Evolutionary conservation across 345 rosid species (phyloP).

Genomic region (Clausena lansium): DNA sequence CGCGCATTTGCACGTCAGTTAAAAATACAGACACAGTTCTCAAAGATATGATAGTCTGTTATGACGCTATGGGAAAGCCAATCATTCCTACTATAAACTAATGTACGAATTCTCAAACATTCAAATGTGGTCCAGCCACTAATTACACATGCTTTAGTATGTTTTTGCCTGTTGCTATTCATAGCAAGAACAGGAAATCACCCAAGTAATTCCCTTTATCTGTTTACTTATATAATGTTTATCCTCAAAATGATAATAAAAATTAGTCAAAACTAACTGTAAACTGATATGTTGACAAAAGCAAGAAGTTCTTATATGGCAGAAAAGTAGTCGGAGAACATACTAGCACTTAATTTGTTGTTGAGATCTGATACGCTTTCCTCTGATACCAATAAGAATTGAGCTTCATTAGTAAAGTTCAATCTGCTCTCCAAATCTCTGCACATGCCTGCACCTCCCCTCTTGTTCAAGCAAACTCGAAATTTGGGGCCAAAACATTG

Average conservation of each 20-base stretch:
- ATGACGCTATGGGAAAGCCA: background rate
- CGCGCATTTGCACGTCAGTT: background rate
- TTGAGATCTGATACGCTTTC: conserved; percentile 80
- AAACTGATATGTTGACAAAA: background rate
- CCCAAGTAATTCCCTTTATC: background rate
- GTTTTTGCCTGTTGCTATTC: background rate
- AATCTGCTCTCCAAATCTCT: conserved; percentile 57
- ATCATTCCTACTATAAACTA: background rate
- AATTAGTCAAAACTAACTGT: background rate
- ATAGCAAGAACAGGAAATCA: background rate
- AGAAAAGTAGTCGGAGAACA: conserved; percentile 16
- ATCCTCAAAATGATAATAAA: background rate
- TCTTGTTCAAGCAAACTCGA: conserved; percentile 34
- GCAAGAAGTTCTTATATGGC: background rate
- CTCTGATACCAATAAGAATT: conserved; percentile 75
- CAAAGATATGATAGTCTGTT: background rate
- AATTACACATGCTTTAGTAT: background rate
- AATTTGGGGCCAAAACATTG: conserved; percentile 41
- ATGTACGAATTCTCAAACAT: background rate
- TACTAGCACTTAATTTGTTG: conserved; percentile 58
- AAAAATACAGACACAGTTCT: background rate
- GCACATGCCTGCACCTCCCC: conserved; percentile 44
- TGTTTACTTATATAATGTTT: background rate
- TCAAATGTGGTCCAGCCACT: background rate
- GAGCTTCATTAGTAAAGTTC: conserved; percentile 92